phyloP scores from a whole-genome alignment of 768 basidiomycete genomes.

The Serendipita vermifera region DNA sequence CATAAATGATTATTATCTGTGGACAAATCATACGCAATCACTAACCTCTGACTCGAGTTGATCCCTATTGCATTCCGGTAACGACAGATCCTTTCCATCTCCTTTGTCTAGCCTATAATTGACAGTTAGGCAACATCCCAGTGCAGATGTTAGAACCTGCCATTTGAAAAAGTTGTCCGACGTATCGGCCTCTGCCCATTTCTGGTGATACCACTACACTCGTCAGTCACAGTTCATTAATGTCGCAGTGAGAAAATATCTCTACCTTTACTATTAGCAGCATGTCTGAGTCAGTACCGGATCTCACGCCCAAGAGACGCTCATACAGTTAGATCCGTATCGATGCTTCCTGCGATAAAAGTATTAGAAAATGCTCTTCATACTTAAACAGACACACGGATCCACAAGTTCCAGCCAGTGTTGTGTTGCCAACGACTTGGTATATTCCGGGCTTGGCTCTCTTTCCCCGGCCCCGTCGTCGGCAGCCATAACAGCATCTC shows the following conservation, averaged over 20 bases:
- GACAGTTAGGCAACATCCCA: neutral
- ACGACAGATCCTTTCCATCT: constrained; percentile 39
- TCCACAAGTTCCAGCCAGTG: constrained; percentile 55
- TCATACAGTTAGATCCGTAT: constrained; percentile 46
- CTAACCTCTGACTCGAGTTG: constrained; percentile 45
- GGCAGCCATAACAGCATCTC: constrained; percentile 27
- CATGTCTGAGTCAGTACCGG: neutral
- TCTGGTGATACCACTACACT: constrained; percentile 41
- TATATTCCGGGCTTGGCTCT: constrained; percentile 13
- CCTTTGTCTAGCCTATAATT: constrained; percentile 46
- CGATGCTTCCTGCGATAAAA: constrained; percentile 36
- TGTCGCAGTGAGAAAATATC: neutral
- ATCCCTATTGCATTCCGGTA: constrained; percentile 47
- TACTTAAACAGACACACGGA: constrained; percentile 26
- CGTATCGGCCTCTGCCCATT: constrained; percentile 48
- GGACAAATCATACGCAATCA: too few relatives aligned
- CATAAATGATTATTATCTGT: constrained; percentile 9
- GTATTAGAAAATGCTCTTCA: neutral
- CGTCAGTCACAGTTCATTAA: neutral
- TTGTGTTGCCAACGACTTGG: constrained; percentile 38
- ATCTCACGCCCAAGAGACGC: neutral
- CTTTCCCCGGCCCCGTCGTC: constrained; percentile 22
- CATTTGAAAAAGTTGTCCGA: constrained; percentile 55
- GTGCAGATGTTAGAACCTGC: constrained; percentile 21
- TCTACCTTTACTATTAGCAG: constrained; percentile 33